These are phyloP conservation scores for Rutstroemia sp. DNA, from an alignment of 2,329 filamentous ascomycete genomes.

Conservation along the genomic window DNA sequence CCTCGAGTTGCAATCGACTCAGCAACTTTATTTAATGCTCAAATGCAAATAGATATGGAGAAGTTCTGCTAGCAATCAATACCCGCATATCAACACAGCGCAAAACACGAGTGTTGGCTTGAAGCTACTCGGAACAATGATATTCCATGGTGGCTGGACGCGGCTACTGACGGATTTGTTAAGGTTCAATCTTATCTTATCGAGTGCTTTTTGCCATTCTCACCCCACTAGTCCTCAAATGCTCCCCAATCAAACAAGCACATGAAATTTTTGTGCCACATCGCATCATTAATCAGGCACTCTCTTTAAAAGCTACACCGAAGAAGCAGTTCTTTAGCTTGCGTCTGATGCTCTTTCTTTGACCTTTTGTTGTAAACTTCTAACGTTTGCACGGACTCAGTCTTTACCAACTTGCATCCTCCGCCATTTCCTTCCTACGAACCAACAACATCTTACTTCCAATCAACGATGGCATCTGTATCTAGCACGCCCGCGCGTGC, in stretches of 20 bases:
- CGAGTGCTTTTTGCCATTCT: not conserved
- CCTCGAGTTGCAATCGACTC: no score
- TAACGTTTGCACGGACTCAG: no score
- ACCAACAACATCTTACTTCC: not conserved
- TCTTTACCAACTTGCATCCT: not conserved
- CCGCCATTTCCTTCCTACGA: not conserved
- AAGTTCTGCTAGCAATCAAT: not conserved
- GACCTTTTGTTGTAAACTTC: not conserved
- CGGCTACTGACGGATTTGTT: not conserved
- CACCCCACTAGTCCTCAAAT: not conserved
- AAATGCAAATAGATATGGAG: not conserved
- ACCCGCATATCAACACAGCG: not conserved
- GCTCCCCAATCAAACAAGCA: not conserved
- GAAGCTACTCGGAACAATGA: no score
- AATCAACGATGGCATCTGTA: constrained; percentile 18
- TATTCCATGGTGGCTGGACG: not conserved
- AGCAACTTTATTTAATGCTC: no score
- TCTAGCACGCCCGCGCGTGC: constrained; percentile 20
- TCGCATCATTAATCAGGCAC: not conserved
- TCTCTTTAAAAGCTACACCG: not conserved
- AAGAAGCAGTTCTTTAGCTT: not conserved
- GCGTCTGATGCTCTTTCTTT: not conserved
- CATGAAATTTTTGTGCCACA: not conserved
- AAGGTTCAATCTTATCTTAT: not conserved
- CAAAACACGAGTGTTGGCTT: no score